Evolutionary conservation across 257 asterid genomes (phyloP).

Genomic region (Datura wrightii): DNA sequence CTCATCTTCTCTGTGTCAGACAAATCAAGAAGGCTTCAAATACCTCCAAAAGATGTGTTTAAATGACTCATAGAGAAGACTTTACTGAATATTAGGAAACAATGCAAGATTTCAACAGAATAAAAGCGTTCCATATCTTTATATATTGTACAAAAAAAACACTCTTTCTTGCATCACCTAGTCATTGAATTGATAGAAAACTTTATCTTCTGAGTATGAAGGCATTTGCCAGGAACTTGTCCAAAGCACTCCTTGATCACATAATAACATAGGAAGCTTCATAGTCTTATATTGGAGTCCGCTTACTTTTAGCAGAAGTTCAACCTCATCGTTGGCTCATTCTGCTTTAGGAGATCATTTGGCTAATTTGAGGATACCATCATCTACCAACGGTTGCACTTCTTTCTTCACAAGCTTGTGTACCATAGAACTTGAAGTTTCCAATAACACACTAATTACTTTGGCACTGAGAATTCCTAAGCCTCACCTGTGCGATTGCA

Average conservation of each 20-base stretch:
- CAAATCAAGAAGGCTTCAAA: not conserved
- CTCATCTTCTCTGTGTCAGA: not conserved
- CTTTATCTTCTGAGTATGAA: not conserved
- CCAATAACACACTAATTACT: conserved; percentile 66
- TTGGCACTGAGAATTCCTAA: conserved; percentile 52
- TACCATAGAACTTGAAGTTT: conserved; percentile 57
- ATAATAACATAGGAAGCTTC: not conserved
- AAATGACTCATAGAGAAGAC: not conserved
- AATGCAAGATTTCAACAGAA: not conserved
- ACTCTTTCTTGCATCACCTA: not conserved
- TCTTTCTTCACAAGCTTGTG: conserved; percentile 63
- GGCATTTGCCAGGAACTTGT: conserved; percentile 6
- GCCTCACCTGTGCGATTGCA: not conserved
- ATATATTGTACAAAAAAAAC: not conserved
- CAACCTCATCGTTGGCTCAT: conserved; percentile 21
- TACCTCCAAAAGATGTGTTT: not conserved
- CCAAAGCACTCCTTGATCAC: not conserved
- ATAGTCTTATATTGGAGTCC: not conserved
- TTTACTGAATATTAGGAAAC: conserved; percentile 19
- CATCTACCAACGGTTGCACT: conserved; percentile 67
- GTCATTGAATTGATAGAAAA: conserved; percentile 9
- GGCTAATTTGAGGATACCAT: conserved; percentile 61
- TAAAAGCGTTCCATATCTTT: not conserved
- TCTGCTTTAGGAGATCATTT: conserved; percentile 41
- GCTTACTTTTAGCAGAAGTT: not conserved